phyloP scores from a whole-genome alignment of 371 early-diverging fungal genomes.

The Nematocida ausubeli region DNA sequence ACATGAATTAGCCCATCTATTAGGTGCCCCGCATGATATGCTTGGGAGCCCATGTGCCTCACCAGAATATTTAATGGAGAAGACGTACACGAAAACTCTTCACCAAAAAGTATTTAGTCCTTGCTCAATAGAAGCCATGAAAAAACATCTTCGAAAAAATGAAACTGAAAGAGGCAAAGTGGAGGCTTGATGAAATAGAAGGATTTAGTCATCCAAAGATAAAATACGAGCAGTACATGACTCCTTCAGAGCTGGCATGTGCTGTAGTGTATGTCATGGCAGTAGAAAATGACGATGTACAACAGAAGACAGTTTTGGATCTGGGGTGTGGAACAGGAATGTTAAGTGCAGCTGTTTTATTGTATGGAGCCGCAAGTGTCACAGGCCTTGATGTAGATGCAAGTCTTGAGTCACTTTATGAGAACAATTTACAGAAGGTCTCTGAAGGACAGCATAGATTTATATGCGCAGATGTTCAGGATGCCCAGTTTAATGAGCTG shows the following conservation, averaged over 20 bases:
- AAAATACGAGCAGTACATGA: slow-evolving; percentile 65
- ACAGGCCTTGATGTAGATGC: slow-evolving; percentile 57
- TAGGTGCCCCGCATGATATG: slow-evolving; percentile 37
- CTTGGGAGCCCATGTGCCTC: neutral
- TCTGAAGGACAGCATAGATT: slow-evolving; percentile 20
- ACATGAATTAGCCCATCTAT: slow-evolving; percentile 44
- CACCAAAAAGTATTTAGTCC: neutral
- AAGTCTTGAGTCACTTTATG: slow-evolving; percentile 39
- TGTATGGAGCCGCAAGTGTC: slow-evolving; percentile 52
- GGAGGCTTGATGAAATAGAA: slow-evolving; percentile 52
- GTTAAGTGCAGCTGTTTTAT: slow-evolving; percentile 47
- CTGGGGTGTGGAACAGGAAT: slow-evolving; percentile 66
- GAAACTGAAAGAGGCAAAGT: slow-evolving; percentile 60
- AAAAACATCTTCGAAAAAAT: slow-evolving; percentile 40
- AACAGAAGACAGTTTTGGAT: slow-evolving; percentile 60
- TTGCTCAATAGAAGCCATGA: slow-evolving; percentile 13
- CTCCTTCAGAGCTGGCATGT: slow-evolving; percentile 64
- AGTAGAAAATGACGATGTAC: slow-evolving; percentile 55
- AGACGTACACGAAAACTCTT: neutral
- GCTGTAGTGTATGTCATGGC: slow-evolving; percentile 44
- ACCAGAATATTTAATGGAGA: slow-evolving; percentile 17
- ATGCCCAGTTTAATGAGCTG: neutral
- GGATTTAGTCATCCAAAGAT: slow-evolving; percentile 46
- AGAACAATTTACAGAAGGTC: slow-evolving; percentile 37
- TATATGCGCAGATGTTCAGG: slow-evolving; percentile 21